phyloP scores from a whole-genome alignment of 1,139 yeast species.

The Eremothecium cymbalariae region DNA sequence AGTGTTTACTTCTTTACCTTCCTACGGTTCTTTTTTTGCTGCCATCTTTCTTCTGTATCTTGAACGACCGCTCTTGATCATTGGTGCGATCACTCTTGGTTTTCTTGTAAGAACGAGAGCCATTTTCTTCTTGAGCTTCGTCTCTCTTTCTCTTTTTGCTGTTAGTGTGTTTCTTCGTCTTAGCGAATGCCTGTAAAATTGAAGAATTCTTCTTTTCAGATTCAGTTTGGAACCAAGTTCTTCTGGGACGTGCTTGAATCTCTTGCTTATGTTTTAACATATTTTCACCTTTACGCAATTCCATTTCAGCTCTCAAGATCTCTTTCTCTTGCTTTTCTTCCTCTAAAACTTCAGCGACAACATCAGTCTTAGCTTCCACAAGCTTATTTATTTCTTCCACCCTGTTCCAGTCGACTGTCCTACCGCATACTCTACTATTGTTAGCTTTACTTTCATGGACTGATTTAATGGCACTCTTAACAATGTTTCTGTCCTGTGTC shows the following conservation, averaged over 20 bases:
- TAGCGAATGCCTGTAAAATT: constrained; percentile 27
- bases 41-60: constrained; percentile 30
- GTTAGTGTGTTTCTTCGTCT: constrained; percentile 43
- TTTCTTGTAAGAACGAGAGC: constrained; percentile 54
- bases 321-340: constrained; percentile 90
- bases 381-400: constrained; percentile 59
- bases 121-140: constrained; percentile 40
- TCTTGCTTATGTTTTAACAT: constrained; percentile 72
- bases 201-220: constrained; percentile 50
- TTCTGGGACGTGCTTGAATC: constrained; percentile 79
- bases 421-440: constrained; percentile 59
- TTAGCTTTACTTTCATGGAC: constrained; percentile 38
- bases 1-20: constrained; percentile 14
- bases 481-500: constrained; percentile 74
- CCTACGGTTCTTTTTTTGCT: constrained; percentile 25
- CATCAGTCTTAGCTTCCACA: constrained; percentile 50
- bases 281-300: constrained; percentile 76
- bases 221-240: constrained; percentile 93
- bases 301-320: constrained; percentile 82
- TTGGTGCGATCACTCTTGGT: constrained; percentile 54
- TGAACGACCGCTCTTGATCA: constrained; percentile 39
- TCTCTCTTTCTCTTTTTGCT: constrained; percentile 53
- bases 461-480: constrained; percentile 74
- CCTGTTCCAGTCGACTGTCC: constrained; percentile 79
- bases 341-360: constrained; percentile 65